A percentile compares a stretch with the other conserved stretches of the same genome.
phyloP scores from a whole-genome alignment of 2,329 filamentous ascomycete species.

The Pseudocercospora eumusae region DNA sequence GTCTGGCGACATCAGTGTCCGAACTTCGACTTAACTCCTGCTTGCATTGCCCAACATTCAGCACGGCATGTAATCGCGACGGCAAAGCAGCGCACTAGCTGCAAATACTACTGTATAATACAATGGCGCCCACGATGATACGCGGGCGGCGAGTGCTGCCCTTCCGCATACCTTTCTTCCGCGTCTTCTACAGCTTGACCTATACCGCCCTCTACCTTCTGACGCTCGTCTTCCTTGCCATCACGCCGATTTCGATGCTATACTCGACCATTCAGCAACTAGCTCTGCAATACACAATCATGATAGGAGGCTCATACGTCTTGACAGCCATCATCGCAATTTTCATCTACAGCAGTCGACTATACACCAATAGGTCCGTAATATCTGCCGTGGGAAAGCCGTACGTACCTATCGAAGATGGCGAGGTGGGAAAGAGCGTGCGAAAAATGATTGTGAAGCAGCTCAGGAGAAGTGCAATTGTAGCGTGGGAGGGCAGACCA shows the following conservation, averaged over 20 bases:
- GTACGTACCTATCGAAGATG: constrained; percentile 83
- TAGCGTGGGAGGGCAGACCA: constrained; percentile 77
- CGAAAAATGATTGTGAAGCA: constrained; percentile 72
- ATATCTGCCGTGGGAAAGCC: constrained; percentile 81
- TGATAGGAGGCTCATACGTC: constrained; percentile 74
- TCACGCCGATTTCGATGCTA: constrained; percentile 77
- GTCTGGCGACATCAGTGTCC: neutral
- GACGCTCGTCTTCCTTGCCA: constrained; percentile 70
- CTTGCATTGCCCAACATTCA: neutral
- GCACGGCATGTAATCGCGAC: constrained; percentile 17
- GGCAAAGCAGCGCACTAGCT: constrained; percentile 21
- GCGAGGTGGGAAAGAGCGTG: constrained; percentile 74
- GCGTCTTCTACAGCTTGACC: constrained; percentile 73
- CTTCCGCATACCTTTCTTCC: constrained; percentile 63
- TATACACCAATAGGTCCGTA: constrained; percentile 81
- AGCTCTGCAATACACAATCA: constrained; percentile 78
- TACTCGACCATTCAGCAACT: constrained; percentile 68
- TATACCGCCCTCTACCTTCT: constrained; percentile 77
- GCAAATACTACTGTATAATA: constrained; percentile 14
- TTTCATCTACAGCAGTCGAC: constrained; percentile 78
- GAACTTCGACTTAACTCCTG: neutral
- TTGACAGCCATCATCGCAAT: constrained; percentile 68
- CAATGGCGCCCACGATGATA: constrained; percentile 22
- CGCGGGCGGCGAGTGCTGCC: constrained; percentile 32
- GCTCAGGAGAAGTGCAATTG: constrained; percentile 73